Conservation (phyloP, 257 asterid species). For the Sherardia arvensis region DNA sequence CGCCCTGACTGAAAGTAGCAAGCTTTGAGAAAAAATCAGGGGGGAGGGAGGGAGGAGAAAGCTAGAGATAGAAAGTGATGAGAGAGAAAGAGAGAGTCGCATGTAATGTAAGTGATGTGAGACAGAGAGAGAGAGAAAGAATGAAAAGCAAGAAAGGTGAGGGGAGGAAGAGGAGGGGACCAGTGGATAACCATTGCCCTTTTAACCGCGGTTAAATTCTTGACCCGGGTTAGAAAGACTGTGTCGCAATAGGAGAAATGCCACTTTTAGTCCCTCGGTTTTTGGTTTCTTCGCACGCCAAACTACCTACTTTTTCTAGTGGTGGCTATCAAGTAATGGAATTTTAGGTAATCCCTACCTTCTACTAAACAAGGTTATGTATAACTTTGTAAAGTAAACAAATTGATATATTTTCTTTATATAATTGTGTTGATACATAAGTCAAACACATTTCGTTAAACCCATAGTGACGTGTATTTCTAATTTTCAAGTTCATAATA, state of each 20-base stretch:
- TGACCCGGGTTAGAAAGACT: constrained; percentile 17
- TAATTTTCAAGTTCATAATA: too few relatives aligned
- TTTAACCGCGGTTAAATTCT: constrained; percentile 22
- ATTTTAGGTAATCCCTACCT: too few relatives aligned
- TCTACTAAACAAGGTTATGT: background rate
- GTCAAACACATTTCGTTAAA: background rate
- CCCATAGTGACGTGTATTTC: background rate
- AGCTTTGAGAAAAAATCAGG: background rate
- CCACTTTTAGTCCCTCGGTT: background rate
- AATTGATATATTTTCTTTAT: background rate
- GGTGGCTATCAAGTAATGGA: background rate
- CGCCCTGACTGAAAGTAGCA: background rate
- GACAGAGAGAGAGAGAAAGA: constrained; percentile 8
- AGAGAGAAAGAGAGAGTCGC: constrained; percentile 8
- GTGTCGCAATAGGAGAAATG: constrained; percentile 24
- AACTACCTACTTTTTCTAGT: background rate
- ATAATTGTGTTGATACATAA: too few relatives aligned
- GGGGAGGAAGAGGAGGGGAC: constrained; percentile 12
- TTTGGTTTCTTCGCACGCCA: background rate
- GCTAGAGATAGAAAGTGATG: constrained; percentile 1
- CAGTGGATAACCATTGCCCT: constrained; percentile 23
- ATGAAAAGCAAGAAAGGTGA: background rate
- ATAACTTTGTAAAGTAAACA: background rate
- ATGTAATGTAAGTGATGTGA: constrained; percentile 17
- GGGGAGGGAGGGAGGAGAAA: background rate